phyloP scores from a whole-genome alignment of 2,329 filamentous ascomycete species.

The Akanthomyces dipterigenus region DNA sequence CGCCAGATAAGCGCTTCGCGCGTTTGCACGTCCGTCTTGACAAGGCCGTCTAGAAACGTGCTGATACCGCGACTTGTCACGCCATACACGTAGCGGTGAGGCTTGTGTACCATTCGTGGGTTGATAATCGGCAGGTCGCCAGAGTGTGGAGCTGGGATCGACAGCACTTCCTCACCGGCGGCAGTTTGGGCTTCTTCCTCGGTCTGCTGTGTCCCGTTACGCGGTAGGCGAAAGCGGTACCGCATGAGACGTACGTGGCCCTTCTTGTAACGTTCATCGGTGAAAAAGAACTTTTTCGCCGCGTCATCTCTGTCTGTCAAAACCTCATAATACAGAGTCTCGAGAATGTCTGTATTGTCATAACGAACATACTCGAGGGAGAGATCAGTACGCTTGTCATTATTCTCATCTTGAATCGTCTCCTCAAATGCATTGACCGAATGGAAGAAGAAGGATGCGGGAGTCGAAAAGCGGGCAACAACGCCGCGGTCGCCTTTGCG shows the following conservation, averaged over 20 bases:
- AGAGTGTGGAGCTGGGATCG: slow-evolving; percentile 45
- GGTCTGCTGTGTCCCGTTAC: background rate
- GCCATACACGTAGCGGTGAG: slow-evolving; percentile 56
- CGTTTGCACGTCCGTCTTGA: slow-evolving; percentile 57
- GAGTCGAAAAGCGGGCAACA: slow-evolving; percentile 60
- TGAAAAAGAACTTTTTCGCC: slow-evolving; percentile 35
- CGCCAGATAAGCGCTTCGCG: slow-evolving; percentile 50
- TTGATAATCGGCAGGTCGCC: slow-evolving; percentile 65
- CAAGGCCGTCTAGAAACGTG: slow-evolving; percentile 54
- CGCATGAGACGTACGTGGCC: slow-evolving; percentile 34
- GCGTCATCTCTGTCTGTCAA: slow-evolving; percentile 47
- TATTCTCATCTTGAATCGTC: slow-evolving; percentile 27
- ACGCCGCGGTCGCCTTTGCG: slow-evolving; percentile 55
- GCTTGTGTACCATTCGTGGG: slow-evolving; percentile 42
- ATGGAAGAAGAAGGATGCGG: slow-evolving; percentile 73
- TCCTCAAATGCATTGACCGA: slow-evolving; percentile 72
- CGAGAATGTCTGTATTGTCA: slow-evolving; percentile 57
- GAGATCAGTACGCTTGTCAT: slow-evolving; percentile 37
- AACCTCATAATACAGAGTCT: slow-evolving; percentile 63
- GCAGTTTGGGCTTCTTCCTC: slow-evolving; percentile 14
- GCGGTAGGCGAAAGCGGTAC: slow-evolving; percentile 35
- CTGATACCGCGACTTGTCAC: slow-evolving; percentile 49
- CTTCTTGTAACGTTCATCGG: slow-evolving; percentile 31
- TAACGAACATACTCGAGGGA: slow-evolving; percentile 61
- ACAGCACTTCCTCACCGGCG: slow-evolving; percentile 29